Evolutionary conservation across 2,329 filamentous ascomycete genomes (phyloP).

Genomic region (Samsoniella hepiali): DNA sequence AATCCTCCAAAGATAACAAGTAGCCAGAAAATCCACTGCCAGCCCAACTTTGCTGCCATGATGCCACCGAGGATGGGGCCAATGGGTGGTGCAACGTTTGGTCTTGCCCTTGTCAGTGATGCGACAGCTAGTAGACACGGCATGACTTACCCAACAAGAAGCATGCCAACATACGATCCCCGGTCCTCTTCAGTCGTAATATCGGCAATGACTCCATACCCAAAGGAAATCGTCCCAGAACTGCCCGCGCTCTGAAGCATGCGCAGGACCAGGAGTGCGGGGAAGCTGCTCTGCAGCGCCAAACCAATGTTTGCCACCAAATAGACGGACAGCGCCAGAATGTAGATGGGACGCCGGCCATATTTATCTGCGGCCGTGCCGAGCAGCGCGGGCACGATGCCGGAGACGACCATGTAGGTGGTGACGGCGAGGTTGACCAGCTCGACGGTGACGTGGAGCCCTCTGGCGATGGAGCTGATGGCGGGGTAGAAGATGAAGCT

Average conservation of each 20-base stretch:
- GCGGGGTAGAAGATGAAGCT: constrained; percentile 30
- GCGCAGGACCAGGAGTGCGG: constrained; percentile 17
- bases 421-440: constrained; percentile 38
- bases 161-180: background rate
- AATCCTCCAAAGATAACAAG: constrained; percentile 36
- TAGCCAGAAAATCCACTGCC: constrained; percentile 40
- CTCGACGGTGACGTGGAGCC: constrained; percentile 24
- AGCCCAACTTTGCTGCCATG: constrained; percentile 44
- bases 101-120: background rate
- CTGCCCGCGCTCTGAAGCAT: constrained; percentile 17
- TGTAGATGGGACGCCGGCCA: constrained; percentile 20
- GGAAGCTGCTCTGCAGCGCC: constrained; percentile 18
- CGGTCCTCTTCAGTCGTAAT: background rate
- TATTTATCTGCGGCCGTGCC: constrained; percentile 39
- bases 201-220: background rate
- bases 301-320: constrained; percentile 20
- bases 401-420: constrained; percentile 43
- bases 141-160: background rate
- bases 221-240: background rate
- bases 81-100: constrained; percentile 16
- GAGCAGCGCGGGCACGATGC: constrained; percentile 40
- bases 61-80: constrained; percentile 47
- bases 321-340: constrained; percentile 18
- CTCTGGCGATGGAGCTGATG: constrained; percentile 24
- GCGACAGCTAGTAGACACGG: background rate